These are phyloP conservation scores for Selenicereus undatus DNA, from an alignment of 148 eudicot genomes.

Conservation along the genomic window DNA sequence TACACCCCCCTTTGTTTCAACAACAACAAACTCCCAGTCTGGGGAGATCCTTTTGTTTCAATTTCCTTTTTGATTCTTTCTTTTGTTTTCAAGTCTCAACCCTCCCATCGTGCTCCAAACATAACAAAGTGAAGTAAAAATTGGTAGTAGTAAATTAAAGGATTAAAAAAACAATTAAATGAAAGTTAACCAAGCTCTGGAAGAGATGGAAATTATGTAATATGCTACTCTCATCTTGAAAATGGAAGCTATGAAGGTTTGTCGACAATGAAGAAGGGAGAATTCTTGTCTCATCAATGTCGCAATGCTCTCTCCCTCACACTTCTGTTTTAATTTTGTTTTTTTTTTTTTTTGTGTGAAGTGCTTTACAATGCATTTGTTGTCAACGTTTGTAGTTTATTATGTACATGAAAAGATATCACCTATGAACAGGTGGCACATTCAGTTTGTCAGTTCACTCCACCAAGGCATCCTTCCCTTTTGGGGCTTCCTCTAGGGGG, in stretches of 20 bases:
- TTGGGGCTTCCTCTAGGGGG: not conserved
- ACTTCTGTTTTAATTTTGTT: not conserved
- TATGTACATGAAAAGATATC: not conserved
- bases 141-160: not conserved
- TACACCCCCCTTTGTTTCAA: too few relatives aligned
- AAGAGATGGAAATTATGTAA: not conserved
- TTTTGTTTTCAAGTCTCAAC: not conserved
- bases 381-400: not conserved
- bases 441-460: not conserved
- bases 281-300: not conserved
- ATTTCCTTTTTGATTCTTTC: not conserved
- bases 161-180: not conserved
- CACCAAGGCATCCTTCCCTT: not conserved
- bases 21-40: too few relatives aligned
- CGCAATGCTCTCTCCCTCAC: not conserved
- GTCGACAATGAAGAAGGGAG: not conserved
- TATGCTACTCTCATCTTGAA: not conserved
- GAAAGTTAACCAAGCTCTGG: not conserved
- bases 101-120: too few relatives aligned
- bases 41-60: too few relatives aligned
- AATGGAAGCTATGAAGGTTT: not conserved
- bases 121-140: not conserved
- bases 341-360: not conserved
- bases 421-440: not conserved
- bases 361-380: not conserved